Evolutionary conservation across 1,284 basidiomycete genomes (phyloP).

Genomic region (Heterobasidion parviporum): DNA sequence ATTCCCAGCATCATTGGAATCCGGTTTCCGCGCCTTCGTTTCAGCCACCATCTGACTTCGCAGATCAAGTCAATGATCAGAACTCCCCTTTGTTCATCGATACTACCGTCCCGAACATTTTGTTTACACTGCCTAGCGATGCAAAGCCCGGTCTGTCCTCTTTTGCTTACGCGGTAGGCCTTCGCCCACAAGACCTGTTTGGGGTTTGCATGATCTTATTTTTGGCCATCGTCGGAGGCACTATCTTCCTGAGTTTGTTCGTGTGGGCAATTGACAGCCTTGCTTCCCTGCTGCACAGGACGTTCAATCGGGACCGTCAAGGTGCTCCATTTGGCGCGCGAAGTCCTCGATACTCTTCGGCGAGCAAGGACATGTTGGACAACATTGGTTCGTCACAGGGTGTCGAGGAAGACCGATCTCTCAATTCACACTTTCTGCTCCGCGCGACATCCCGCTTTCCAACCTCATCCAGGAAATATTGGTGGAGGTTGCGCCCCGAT

Average conservation of each 20-base stretch:
- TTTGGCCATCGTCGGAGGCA: constrained; percentile 68
- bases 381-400: constrained; percentile 17
- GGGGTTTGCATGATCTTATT: constrained; percentile 79
- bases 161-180: constrained; percentile 73
- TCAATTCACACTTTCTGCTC: constrained; percentile 37
- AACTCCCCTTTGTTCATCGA: constrained; percentile 78
- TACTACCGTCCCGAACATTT: constrained; percentile 51
- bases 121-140: constrained; percentile 63
- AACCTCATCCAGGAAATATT: constrained; percentile 19
- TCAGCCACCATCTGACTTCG: constrained; percentile 58
- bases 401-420: constrained; percentile 49
- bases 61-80: constrained; percentile 62
- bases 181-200: constrained; percentile 80
- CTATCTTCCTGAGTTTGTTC: constrained; percentile 59
- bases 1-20: constrained; percentile 49
- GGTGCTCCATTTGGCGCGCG: constrained; percentile 32
- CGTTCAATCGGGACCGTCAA: constrained; percentile 18
- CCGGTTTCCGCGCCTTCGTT: constrained; percentile 54
- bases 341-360: constrained; percentile 43
- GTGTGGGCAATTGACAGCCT: constrained; percentile 68
- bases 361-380: constrained; percentile 46
- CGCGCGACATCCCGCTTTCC: constrained; percentile 21
- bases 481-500: constrained; percentile 54
- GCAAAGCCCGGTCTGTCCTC: constrained; percentile 65
- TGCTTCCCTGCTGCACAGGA: constrained; percentile 30